Evolutionary conservation across 2,329 filamentous ascomycete species (phyloP).

Genomic region (Fusarium compactum): DNA sequence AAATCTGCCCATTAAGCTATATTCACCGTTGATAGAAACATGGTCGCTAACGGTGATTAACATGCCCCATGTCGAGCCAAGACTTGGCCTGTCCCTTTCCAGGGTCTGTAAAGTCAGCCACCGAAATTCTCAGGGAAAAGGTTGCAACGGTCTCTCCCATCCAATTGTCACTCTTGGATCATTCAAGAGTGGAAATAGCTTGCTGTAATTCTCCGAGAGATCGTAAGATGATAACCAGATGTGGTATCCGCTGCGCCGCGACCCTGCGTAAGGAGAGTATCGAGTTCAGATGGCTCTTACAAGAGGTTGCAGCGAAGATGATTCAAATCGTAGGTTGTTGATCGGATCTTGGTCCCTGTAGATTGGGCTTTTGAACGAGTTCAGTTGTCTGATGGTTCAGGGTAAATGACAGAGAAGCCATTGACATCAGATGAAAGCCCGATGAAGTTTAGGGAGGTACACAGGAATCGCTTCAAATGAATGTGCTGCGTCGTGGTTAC

Average conservation of each 20-base stretch:
- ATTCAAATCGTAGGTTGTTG: neutral
- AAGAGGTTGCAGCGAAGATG: neutral
- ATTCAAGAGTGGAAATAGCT: slow-evolving; percentile 11
- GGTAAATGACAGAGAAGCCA: neutral
- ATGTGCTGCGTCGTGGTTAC: neutral
- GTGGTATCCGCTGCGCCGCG: slow-evolving; percentile 18
- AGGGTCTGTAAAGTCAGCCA: slow-evolving; percentile 16
- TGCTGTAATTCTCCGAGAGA: slow-evolving; percentile 21
- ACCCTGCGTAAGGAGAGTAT: neutral
- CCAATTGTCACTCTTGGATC: slow-evolving; percentile 6
- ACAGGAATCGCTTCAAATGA: rapidly evolving
- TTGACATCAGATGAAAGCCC: neutral
- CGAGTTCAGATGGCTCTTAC: neutral
- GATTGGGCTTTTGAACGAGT: neutral
- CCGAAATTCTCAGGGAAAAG: slow-evolving; percentile 5
- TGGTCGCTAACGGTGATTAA: neutral
- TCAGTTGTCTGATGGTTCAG: neutral
- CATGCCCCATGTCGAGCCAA: slow-evolving; percentile 20
- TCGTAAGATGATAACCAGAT: slow-evolving; percentile 3
- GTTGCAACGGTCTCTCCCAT: slow-evolving; percentile 11
- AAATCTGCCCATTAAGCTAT: neutral
- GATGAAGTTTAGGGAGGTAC: neutral
- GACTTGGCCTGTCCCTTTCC: slow-evolving; percentile 20
- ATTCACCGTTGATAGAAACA: neutral
- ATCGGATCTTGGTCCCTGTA: neutral